Evolutionary conservation across 352 stramenopile genomes (phyloP).

Genomic region (Phytophthora sp.): DNA sequence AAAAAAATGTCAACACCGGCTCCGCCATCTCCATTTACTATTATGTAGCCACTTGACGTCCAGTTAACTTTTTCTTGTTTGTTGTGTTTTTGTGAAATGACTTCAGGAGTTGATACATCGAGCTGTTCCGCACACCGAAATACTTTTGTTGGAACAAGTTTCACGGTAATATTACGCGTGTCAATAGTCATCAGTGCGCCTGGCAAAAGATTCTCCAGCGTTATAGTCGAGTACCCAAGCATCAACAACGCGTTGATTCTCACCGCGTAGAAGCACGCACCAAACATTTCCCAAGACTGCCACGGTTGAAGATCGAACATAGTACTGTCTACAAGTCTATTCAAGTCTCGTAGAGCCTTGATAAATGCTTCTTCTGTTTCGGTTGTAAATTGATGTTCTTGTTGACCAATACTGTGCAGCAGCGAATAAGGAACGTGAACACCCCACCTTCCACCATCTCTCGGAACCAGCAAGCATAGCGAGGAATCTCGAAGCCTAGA

Average conservation of each 20-base stretch:
- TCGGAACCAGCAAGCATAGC: conserved; percentile 10
- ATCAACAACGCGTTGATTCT: conserved; percentile 35
- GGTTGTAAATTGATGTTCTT: neutral
- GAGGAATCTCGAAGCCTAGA: conserved; percentile 34
- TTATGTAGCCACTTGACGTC: conserved; percentile 22
- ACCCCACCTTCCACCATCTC: neutral
- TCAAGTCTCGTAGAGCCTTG: neutral
- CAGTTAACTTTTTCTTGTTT: neutral
- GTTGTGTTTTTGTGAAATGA: conserved; percentile 2
- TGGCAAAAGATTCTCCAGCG: conserved; percentile 11
- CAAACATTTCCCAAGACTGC: conserved; percentile 23
- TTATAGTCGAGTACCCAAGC: conserved; percentile 30
- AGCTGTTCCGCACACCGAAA: neutral
- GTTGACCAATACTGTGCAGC: neutral
- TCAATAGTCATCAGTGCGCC: neutral
- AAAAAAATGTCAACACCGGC: conserved; percentile 37
- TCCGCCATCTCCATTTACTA: conserved; percentile 30
- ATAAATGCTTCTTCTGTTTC: neutral
- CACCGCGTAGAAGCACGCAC: conserved; percentile 34
- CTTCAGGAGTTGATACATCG: neutral
- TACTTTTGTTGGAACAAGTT: conserved; percentile 1
- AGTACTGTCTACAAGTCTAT: neutral
- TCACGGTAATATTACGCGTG: neutral
- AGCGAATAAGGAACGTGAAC: neutral
- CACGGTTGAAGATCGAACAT: conserved; percentile 1